Evolutionary conservation across 768 basidiomycete genomes (phyloP), one percentile per base, ranked within the genome.

Genomic region (Mycena alexandri): DNA sequence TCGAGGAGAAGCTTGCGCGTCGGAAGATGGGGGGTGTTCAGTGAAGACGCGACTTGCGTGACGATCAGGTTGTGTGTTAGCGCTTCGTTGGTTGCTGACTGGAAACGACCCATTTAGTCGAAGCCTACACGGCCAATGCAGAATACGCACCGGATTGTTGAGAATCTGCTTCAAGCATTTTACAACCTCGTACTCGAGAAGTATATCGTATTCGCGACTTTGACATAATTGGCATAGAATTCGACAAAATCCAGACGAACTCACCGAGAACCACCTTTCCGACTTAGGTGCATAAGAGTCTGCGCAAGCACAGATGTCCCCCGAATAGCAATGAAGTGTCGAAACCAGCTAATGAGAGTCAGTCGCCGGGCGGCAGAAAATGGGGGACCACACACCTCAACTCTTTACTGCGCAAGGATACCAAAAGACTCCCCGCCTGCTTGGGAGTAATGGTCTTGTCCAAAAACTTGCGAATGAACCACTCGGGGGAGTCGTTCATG

Each of bases 401-500:
- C 75, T 94, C 91, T 73, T 91, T 90, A 54, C 93, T 93, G 60
- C 96, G 86, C 71, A 95, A 75, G 8, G 86, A 98, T 33, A 91
- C 92, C 72, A 84, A 84, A 51, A 99, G 81, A 63, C 92, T 89
- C 22, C 85, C 83, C 12, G 93, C 93, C 69, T 95, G 90, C 78
- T 94, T 93, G 46, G 89, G 80, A 1, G 91, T 95, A 55, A 98
- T 89, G 2, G 92, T 92, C 65, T 89, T 89, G 74, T 96, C 93
- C 75, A 98, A 83, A 76, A 98, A 94, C 78, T 91, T 94, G 78
- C 90, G 88, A 70, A 99, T 89, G 75, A 95, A 98, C 92, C 93
- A 98, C 76, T 98, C 93, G 1, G 96, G 95, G 11, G 92, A 89
- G 68, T 92, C 90, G 61, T 89, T 87, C 22, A 87, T 78, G 22